Evolutionary conservation across 257 asterid genomes (phyloP).

Genomic region (Lavandula angustifolia): DNA sequence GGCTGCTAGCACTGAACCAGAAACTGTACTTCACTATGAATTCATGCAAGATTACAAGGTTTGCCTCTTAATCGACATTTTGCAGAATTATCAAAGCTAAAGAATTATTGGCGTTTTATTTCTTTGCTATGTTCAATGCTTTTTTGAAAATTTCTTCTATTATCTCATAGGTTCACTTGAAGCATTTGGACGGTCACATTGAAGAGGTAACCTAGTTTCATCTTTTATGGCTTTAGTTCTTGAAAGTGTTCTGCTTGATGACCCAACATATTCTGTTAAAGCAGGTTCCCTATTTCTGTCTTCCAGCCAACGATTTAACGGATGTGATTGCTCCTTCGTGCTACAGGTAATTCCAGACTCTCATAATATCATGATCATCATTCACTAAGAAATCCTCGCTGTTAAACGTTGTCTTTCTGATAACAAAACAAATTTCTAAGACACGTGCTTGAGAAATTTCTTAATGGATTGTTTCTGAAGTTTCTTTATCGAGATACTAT

Average conservation of each 20-base stretch:
- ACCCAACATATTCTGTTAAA: constrained; percentile 41
- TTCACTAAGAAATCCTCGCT: constrained; percentile 18
- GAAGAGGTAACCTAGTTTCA: constrained; percentile 68
- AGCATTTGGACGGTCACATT: constrained; percentile 96
- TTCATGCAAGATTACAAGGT: constrained; percentile 99
- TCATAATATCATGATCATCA: constrained; percentile 21
- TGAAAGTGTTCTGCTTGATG: constrained; percentile 38
- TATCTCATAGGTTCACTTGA: constrained; percentile 78
- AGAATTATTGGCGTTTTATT: background rate
- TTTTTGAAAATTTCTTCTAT: constrained; percentile 28
- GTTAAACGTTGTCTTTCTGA: background rate
- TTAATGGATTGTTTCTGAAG: background rate
- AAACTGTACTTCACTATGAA: constrained; percentile 96
- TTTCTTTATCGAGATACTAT: background rate
- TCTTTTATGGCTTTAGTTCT: constrained; percentile 35
- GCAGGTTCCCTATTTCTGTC: constrained; percentile 99
- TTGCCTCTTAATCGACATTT: constrained; percentile 19
- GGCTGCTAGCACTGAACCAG: constrained; percentile 98
- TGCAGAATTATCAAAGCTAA: background rate
- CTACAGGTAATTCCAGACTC: constrained; percentile 66
- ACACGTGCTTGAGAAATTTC: constrained; percentile 6
- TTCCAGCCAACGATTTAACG: constrained; percentile 94
- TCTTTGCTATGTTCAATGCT: constrained; percentile 1
- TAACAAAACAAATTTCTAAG: background rate
- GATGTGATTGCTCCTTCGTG: constrained; percentile 99